Conservation (phyloP, 345 rosid species). For the Moringa oleifera region DNA sequence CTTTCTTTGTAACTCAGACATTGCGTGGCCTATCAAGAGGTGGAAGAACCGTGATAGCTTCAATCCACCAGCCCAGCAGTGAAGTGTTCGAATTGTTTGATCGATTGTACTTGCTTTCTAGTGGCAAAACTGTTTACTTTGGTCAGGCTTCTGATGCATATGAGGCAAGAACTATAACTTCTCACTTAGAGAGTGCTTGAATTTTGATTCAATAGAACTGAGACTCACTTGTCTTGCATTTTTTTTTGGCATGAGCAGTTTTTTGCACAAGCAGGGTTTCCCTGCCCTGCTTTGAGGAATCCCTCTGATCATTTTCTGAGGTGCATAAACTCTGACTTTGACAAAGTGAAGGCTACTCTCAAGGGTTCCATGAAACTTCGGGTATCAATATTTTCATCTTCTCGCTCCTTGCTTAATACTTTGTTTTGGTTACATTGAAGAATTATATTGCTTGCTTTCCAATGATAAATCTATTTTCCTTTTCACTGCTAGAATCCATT, state of each 20-base stretch:
- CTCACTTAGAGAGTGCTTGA: not conserved
- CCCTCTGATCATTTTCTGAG: constrained; percentile 96
- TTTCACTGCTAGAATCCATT: constrained; percentile 9
- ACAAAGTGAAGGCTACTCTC: constrained; percentile 87
- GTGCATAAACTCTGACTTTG: constrained; percentile 89
- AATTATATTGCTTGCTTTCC: too few species aligned
- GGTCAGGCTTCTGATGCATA: constrained; percentile 83
- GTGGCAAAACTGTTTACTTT: constrained; percentile 89
- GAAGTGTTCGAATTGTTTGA: constrained; percentile 95
- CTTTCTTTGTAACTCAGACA: constrained; percentile 94
- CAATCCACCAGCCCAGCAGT: constrained; percentile 93
- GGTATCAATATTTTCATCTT: constrained; percentile 28
- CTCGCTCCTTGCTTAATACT: not conserved
- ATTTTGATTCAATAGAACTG: not conserved
- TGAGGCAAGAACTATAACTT: constrained; percentile 45
- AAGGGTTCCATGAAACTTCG: constrained; percentile 88
- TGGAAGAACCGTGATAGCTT: constrained; percentile 93
- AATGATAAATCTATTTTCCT: not conserved
- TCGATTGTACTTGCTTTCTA: constrained; percentile 73
- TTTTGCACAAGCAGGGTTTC: constrained; percentile 95
- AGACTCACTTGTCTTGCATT: not conserved
- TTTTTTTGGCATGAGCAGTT: constrained; percentile 38
- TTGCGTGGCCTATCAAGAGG: constrained; percentile 78
- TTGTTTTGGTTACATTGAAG: not conserved
- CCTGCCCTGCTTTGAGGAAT: constrained; percentile 91